Evolutionary conservation across 805 yeast genomes (phyloP).

Genomic region (Komagataella populi): DNA sequence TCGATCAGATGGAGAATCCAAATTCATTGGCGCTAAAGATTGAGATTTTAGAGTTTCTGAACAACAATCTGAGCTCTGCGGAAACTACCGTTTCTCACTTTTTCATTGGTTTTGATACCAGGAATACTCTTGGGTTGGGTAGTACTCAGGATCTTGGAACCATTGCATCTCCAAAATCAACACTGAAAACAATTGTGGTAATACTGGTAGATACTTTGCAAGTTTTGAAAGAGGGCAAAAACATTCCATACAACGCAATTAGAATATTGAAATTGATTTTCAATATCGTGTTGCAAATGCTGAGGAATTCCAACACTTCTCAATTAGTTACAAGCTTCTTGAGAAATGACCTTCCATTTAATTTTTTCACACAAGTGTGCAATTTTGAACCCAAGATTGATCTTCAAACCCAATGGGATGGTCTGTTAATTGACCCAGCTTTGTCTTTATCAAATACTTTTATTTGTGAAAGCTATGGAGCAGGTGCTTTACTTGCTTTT

Average conservation of each 20-base stretch:
- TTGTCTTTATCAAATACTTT: slow-evolving; percentile 20
- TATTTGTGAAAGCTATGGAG: slow-evolving; percentile 21
- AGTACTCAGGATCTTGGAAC: slow-evolving; percentile 30
- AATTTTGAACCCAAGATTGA: slow-evolving; percentile 41
- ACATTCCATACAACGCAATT: slow-evolving; percentile 39
- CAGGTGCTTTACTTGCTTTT: slow-evolving; percentile 47
- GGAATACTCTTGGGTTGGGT: slow-evolving; percentile 31
- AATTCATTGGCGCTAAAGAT: slow-evolving; percentile 36
- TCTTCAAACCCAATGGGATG: slow-evolving; percentile 40
- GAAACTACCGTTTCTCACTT: slow-evolving; percentile 55
- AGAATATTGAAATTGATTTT: slow-evolving; percentile 43
- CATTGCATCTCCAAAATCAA: slow-evolving; percentile 37
- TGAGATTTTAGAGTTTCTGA: slow-evolving; percentile 44
- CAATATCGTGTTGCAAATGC: slow-evolving; percentile 49
- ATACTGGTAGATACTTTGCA: slow-evolving; percentile 34
- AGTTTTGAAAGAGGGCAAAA: slow-evolving; percentile 19
- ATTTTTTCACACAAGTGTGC: slow-evolving; percentile 39
- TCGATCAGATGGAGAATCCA: slow-evolving; percentile 45
- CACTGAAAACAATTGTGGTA: slow-evolving; percentile 39
- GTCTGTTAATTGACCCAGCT: slow-evolving; percentile 27
- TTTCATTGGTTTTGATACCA: slow-evolving; percentile 56
- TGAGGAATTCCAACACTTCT: slow-evolving; percentile 44
- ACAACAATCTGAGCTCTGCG: slow-evolving; percentile 25
- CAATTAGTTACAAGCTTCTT: slow-evolving; percentile 34
- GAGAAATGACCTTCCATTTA: slow-evolving; percentile 23